A percentile compares a stretch with the other conserved stretches of the same genome.
Evolutionary conservation across 495 filamentous ascomycete genomes (phyloP).

Genomic region (Lichenothelia convexa): DNA sequence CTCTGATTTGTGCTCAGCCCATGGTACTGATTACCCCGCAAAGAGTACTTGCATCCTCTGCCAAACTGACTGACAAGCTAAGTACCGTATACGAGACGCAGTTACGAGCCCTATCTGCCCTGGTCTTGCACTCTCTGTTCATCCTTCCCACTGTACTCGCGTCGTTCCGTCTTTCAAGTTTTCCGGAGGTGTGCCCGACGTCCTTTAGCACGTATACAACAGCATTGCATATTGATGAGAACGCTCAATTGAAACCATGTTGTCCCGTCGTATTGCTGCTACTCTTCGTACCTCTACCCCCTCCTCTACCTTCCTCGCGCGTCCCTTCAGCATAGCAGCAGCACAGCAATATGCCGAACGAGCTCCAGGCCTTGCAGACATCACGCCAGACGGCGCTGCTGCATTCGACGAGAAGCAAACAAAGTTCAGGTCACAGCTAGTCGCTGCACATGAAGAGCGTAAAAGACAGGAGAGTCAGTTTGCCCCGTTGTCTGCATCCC

Average conservation of each 20-base stretch:
- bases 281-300: conserved; percentile 25
- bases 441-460: conserved; percentile 51
- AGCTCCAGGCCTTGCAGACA: conserved; percentile 68
- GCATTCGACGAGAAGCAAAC: conserved; percentile 66
- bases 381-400: conserved; percentile 49
- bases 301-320: conserved; percentile 26
- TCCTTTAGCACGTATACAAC: too few species aligned
- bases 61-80: too few species aligned
- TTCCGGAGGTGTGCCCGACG: too few species aligned
- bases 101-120: too few species aligned
- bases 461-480: conserved; percentile 75
- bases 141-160: too few species aligned
- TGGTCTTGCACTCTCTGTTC: too few species aligned
- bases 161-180: too few species aligned
- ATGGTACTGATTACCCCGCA: too few species aligned
- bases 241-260: conserved; percentile 28
- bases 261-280: conserved; percentile 29
- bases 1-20: too few species aligned
- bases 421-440: conserved; percentile 68
- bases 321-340: conserved; percentile 43
- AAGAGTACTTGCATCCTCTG: too few species aligned
- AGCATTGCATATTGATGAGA: too few species aligned
- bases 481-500: conserved; percentile 26
- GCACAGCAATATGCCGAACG: conserved; percentile 25
- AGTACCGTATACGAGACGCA: too few species aligned